Percentiles rank a stretch among this genome's conserved stretches.
Evolutionary conservation across 495 filamentous ascomycete species (phyloP).

Genomic region (Xylaria acuta): DNA sequence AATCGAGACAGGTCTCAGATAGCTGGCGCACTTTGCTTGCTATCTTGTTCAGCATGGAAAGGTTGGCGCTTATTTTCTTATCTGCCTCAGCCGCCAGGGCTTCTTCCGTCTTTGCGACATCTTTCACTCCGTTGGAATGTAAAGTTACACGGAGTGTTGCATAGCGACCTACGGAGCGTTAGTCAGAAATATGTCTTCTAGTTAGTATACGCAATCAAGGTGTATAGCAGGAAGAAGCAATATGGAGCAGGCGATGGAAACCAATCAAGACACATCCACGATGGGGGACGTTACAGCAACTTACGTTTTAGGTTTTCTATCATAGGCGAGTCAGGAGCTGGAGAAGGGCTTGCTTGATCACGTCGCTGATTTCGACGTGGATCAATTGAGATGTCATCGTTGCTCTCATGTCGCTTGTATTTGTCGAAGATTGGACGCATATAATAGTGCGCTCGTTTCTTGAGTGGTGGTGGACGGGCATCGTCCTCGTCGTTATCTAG

Average conservation of each 20-base stretch:
- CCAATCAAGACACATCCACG: not conserved
- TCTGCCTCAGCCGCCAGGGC: conserved; percentile 5
- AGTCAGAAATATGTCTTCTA: not conserved
- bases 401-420: conserved; percentile 20
- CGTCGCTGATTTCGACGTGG: conserved; percentile 16
- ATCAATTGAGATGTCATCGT: conserved; percentile 9
- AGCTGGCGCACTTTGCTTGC: conserved; percentile 6
- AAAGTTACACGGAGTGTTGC: conserved; percentile 26
- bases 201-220: not conserved
- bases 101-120: conserved; percentile 10
- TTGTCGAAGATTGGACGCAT: conserved; percentile 32
- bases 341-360: conserved; percentile 25
- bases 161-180: conserved; percentile 13
- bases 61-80: conserved; percentile 16
- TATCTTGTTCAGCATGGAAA: conserved; percentile 19
- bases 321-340: conserved; percentile 27
- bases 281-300: not conserved
- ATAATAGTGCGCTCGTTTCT: conserved; percentile 31
- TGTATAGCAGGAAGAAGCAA: not conserved
- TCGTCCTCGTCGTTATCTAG: conserved; percentile 29
- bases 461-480: conserved; percentile 20
- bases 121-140: conserved; percentile 18
- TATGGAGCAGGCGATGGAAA: not conserved
- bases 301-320: conserved; percentile 30
- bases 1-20: conserved; percentile 10